These are phyloP conservation scores for Vinca minor DNA, from an alignment of 257 asterid species.

Conservation along the genomic window DNA sequence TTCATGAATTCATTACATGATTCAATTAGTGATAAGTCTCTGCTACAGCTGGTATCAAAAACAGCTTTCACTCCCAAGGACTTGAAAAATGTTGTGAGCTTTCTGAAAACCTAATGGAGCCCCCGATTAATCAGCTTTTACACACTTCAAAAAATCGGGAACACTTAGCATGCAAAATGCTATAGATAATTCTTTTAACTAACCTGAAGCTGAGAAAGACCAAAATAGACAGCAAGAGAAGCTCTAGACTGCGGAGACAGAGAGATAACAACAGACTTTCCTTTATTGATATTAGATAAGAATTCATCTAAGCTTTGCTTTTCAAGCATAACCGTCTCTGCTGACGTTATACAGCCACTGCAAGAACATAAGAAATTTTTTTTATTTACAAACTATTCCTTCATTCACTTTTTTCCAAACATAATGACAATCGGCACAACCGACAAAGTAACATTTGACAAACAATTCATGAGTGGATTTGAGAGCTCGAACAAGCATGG, in stretches of 20 bases:
- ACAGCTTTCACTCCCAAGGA: conserved; percentile 80
- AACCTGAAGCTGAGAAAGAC: conserved; percentile 70
- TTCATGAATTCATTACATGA: conserved; percentile 74
- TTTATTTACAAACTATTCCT: not conserved
- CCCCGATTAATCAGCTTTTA: no score
- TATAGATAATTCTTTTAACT: conserved; percentile 5
- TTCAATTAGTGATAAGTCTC: conserved; percentile 83
- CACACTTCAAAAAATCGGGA: not conserved
- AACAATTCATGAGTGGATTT: not conserved
- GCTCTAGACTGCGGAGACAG: conserved; percentile 96
- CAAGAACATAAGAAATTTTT: conserved; percentile 22
- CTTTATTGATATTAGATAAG: conserved; percentile 49
- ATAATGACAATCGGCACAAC: not conserved
- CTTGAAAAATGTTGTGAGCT: conserved; percentile 79
- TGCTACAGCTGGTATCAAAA: conserved; percentile 90
- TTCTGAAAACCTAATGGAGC: conserved; percentile 44
- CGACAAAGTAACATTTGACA: not conserved
- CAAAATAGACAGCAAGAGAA: conserved; percentile 83
- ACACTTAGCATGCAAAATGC: not conserved
- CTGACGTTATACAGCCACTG: conserved; percentile 98
- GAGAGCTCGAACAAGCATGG: not conserved
- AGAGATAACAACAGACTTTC: conserved; percentile 71
- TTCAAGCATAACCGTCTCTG: conserved; percentile 98
- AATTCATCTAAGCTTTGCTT: conserved; percentile 95
- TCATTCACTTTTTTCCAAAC: not conserved